Percentiles rank a stretch among this genome's conserved stretches.
Conservation (phyloP, 164 flowering plant species). For the Vitis rotundifolia region DNA sequence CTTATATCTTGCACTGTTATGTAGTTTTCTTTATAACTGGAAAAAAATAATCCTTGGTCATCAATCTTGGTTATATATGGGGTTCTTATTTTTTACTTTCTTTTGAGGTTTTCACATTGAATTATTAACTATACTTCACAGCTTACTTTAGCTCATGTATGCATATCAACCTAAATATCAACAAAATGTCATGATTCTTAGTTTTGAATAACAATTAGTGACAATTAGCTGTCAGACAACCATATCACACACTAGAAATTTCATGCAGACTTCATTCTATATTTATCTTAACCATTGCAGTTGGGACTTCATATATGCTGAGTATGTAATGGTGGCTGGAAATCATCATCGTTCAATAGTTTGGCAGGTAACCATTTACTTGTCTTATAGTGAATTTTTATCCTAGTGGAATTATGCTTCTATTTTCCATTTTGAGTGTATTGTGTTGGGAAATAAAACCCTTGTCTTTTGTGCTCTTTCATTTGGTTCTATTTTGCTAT, state of each 20-base stretch:
- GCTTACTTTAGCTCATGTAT: background rate
- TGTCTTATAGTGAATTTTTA: background rate
- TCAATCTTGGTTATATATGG: background rate
- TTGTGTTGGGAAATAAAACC: no score
- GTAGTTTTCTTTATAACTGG: no score
- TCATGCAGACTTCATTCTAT: background rate
- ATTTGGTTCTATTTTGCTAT: no score
- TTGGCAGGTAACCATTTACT: constrained; percentile 67
- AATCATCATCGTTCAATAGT: constrained; percentile 77
- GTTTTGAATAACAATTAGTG: background rate
- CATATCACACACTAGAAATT: background rate
- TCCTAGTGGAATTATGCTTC: background rate
- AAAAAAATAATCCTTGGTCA: background rate
- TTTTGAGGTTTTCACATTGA: background rate
- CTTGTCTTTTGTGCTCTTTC: no score
- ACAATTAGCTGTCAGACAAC: background rate
- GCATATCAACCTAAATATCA: background rate
- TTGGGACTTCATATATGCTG: constrained; percentile 99
- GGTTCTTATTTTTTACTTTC: background rate
- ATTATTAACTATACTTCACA: background rate
- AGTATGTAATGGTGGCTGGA: constrained; percentile 97
- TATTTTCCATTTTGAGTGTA: no score
- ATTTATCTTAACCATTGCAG: constrained; percentile 34
- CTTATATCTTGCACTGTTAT: no score
- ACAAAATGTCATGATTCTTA: background rate